Conservation (phyloP, 345 rosid genomes). For the Eucalyptus pauciflora region DNA sequence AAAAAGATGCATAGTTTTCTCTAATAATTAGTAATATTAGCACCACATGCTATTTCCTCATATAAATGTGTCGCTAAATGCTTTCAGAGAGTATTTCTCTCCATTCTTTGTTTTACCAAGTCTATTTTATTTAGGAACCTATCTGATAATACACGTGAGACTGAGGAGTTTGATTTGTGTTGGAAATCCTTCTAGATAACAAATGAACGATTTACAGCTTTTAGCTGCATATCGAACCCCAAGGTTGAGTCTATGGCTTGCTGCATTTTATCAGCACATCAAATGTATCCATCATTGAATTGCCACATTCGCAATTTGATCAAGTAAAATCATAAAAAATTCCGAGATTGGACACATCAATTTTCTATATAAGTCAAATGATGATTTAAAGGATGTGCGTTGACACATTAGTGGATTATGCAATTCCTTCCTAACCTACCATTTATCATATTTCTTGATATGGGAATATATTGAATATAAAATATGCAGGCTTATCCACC, state of each 20-base stretch:
- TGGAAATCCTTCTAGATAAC: background rate
- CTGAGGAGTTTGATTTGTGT: background rate
- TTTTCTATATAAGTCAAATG: background rate
- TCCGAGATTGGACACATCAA: background rate
- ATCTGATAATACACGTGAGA: background rate
- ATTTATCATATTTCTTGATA: background rate
- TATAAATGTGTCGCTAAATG: background rate
- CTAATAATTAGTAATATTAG: background rate
- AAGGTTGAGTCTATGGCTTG: background rate
- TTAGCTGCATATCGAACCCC: background rate
- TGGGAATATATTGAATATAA: background rate
- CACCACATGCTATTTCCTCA: background rate
- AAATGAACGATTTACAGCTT: background rate
- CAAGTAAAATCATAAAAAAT: background rate
- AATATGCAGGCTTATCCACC: background rate
- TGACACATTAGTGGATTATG: background rate
- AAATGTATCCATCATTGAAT: background rate
- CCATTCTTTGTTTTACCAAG: background rate
- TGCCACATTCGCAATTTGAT: background rate
- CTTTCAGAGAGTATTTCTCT: background rate
- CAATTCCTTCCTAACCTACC: background rate
- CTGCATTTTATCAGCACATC: background rate
- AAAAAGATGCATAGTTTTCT: background rate
- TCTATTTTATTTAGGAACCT: background rate
- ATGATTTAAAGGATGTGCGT: background rate